phyloP scores from a whole-genome alignment of 768 basidiomycete species.

The Omphalotus guepiniiformis region DNA sequence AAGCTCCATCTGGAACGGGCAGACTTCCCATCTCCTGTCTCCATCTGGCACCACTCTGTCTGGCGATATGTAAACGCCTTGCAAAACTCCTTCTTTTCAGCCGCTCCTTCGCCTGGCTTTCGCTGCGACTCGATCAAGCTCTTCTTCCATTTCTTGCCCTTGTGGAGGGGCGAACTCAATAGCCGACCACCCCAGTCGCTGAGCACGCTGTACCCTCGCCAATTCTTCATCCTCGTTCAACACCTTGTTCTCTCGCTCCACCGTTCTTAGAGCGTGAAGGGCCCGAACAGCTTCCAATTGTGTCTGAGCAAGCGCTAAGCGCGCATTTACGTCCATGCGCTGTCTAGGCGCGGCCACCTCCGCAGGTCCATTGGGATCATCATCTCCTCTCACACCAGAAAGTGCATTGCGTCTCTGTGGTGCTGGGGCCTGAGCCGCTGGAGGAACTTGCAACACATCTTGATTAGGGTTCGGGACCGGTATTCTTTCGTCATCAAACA shows the following conservation, averaged over 20 bases:
- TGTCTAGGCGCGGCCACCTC: constrained; percentile 16
- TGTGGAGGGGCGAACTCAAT: neutral
- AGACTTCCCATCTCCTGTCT: too few species aligned
- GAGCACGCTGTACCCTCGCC: neutral
- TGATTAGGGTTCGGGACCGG: constrained; percentile 31
- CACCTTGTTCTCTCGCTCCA: constrained; percentile 14
- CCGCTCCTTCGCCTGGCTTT: too few species aligned
- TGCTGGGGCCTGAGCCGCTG: constrained; percentile 19
- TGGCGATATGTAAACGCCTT: too few species aligned
- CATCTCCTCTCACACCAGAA: too few species aligned
- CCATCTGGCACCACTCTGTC: too few species aligned
- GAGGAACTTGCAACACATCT: constrained; percentile 19
- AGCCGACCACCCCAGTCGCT: neutral
- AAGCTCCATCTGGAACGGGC: too few species aligned
- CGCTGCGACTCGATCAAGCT: constrained; percentile 6
- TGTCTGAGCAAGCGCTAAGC: constrained; percentile 22
- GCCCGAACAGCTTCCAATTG: constrained; percentile 29
- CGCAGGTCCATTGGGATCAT: too few species aligned
- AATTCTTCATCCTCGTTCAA: constrained; percentile 12
- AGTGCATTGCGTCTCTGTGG: too few species aligned
- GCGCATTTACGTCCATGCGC: constrained; percentile 5
- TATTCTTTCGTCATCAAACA: constrained; percentile 67
- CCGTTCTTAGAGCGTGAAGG: constrained; percentile 24
- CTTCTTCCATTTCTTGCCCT: neutral
- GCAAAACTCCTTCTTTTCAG: too few species aligned